Evolutionary conservation across 2,329 filamentous ascomycete species (phyloP), one percentile per base, ranked within the genome.

Genomic region (Chrysosporium keratinophilum): DNA sequence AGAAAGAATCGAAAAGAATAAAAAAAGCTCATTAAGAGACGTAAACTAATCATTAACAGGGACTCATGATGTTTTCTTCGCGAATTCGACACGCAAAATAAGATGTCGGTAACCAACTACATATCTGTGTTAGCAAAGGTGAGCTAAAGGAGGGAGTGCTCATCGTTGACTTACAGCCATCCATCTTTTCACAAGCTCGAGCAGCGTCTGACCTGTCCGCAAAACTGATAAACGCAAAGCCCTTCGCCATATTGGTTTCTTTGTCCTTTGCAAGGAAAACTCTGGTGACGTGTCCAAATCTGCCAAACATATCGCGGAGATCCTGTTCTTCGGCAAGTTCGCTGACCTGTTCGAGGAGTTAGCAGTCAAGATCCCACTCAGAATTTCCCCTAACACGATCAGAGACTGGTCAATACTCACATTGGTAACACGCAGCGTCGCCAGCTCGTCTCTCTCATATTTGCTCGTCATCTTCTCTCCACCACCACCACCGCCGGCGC

Each of bases 141-240:
- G 42, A 54, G 20, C 12, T 7, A 48, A 51, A 55, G 34, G 31
- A 12, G 35, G 20, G 33, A 44, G 40, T 28, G 7, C 23, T 28
- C 3, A 28, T 20, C 54, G 35, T 45, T 39, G 58, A 76, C 78
- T 71, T 76, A 80, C 77, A 96, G 66, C 93, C 93, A 74, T 98
- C 93, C 88, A 98, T 91, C 81, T 95, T 96, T 75, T 86, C 85
- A 76, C 88, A 95, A 40, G 93, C 93, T 76, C 86, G 87, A 63
- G 87, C 87, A 62, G 93, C 93, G 72, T 98, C 93, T 62, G 78
- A 73, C 63, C 93, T 79, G 71, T 98, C 93, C 57, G 85, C 87
- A 68, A 93, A 98, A 72, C 88, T 95, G 78, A 98, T 95, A 72
- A 98, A 98, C 23, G 94, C 94, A 71, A 98, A 98, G 59, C 93